Conservation (phyloP, 2,329 filamentous ascomycete species). For the Teratosphaeria gauchensis region DNA sequence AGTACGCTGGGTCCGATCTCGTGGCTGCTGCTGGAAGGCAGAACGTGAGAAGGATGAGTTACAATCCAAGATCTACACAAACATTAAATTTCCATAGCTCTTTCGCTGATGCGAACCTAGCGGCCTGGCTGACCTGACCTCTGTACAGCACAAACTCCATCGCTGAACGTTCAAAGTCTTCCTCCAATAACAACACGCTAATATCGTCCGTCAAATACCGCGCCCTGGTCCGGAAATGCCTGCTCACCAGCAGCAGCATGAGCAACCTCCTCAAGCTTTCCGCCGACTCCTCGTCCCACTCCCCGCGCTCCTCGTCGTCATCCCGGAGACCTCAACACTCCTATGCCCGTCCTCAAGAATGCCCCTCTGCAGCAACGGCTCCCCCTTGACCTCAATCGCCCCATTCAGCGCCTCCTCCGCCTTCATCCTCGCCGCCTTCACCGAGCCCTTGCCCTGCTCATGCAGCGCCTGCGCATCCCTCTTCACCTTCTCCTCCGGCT, state of each 20-base stretch:
- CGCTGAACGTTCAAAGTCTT: too few species aligned
- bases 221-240: neutral
- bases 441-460: slow-evolving; percentile 10
- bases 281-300: slow-evolving; percentile 6
- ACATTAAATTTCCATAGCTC: too few species aligned
- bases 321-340: slow-evolving; percentile 16
- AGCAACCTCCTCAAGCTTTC: slow-evolving; percentile 4
- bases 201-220: too few species aligned
- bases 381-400: slow-evolving; percentile 1
- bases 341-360: slow-evolving; percentile 18
- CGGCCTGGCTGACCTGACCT: too few species aligned
- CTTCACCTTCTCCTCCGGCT: slow-evolving; percentile 10
- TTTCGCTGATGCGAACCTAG: too few species aligned
- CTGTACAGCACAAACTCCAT: too few species aligned
- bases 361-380: slow-evolving; percentile 7
- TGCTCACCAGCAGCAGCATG: neutral
- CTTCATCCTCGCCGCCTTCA: slow-evolving; percentile 15
- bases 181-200: too few species aligned
- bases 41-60: too few species aligned
- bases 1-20: too few species aligned
- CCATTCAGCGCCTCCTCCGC: slow-evolving; percentile 13
- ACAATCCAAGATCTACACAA: too few species aligned
- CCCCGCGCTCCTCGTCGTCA: slow-evolving; percentile 2
- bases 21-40: too few species aligned
- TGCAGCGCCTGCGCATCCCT: neutral